Conservation (phyloP, 1,284 basidiomycete genomes). For the Ustilago hordei region DNA sequence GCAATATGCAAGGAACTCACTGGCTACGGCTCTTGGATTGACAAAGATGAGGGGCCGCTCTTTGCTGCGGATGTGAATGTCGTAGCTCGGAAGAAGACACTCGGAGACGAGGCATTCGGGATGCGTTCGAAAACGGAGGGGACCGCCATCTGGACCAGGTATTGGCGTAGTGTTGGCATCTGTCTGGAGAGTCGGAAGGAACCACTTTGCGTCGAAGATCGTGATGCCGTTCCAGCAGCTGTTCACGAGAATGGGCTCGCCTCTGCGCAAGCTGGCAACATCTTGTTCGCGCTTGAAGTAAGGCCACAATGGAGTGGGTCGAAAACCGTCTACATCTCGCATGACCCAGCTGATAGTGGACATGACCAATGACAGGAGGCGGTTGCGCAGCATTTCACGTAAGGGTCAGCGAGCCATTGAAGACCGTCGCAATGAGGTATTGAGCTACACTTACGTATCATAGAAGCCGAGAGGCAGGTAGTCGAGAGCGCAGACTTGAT, state of each 20-base stretch:
- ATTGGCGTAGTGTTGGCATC: conserved; percentile 44
- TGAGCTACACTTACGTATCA: conserved; percentile 71
- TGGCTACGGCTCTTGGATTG: conserved; percentile 69
- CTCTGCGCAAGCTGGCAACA: conserved; percentile 68
- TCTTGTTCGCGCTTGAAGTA: conserved; percentile 72
- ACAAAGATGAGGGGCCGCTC: conserved; percentile 71
- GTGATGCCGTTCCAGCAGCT: conserved; percentile 77
- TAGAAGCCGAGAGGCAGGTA: conserved; percentile 72
- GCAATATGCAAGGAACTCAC: conserved; percentile 6
- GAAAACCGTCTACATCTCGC: conserved; percentile 54
- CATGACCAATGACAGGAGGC: conserved; percentile 29
- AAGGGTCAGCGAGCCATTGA: background rate
- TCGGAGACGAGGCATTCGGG: conserved; percentile 73
- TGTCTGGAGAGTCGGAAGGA: conserved; percentile 46
- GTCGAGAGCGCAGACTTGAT: conserved; percentile 75
- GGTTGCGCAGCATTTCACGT: background rate
- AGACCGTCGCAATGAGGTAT: background rate
- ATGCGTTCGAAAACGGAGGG: conserved; percentile 72
- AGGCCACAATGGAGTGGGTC: conserved; percentile 72
- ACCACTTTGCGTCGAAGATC: conserved; percentile 72
- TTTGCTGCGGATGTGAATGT: conserved; percentile 71
- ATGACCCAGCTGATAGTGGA: conserved; percentile 47
- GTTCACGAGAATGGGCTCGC: conserved; percentile 71
- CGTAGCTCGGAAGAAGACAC: conserved; percentile 75
- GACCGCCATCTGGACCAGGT: conserved; percentile 60